phyloP scores from a whole-genome alignment of 371 early-diverging fungal genomes.

The Mucor plumbeus region DNA sequence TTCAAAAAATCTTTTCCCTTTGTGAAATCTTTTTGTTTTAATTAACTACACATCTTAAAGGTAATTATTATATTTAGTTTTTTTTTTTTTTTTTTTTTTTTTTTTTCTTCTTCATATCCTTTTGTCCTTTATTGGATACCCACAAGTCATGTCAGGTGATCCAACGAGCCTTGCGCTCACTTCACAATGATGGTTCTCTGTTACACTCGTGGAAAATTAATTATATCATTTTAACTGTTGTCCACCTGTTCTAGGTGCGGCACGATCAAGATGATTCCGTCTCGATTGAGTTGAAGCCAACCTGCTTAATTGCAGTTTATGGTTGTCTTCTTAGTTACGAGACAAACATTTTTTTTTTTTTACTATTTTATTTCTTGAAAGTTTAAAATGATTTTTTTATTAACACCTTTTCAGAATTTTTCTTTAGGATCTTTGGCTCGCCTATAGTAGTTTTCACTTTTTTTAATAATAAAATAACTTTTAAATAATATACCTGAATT shows the following conservation, averaged over 20 bases:
- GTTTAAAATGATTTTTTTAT: neutral
- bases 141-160: constrained; percentile 46
- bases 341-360: constrained; percentile 14
- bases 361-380: neutral
- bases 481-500: neutral
- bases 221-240: constrained; percentile 31
- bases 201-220: constrained; percentile 45
- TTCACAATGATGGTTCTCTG: constrained; percentile 37
- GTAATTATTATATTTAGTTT: constrained; percentile 23
- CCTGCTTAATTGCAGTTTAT: constrained; percentile 17
- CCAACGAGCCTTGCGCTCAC: constrained; percentile 27
- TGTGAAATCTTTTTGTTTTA: neutral
- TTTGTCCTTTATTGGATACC: constrained; percentile 10
- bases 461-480: neutral
- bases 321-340: constrained; percentile 31
- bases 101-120: neutral
- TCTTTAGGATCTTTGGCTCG: neutral
- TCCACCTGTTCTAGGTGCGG: constrained; percentile 38
- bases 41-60: constrained; percentile 9
- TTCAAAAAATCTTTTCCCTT: constrained; percentile 8
- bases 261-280: constrained; percentile 29
- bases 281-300: constrained; percentile 44
- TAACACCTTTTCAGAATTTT: neutral
- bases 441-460: neutral
- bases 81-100: constrained; percentile 5